Evolutionary conservation across 768 basidiomycete genomes (phyloP).

Genomic region (Psilocybe subaeruginosa): DNA sequence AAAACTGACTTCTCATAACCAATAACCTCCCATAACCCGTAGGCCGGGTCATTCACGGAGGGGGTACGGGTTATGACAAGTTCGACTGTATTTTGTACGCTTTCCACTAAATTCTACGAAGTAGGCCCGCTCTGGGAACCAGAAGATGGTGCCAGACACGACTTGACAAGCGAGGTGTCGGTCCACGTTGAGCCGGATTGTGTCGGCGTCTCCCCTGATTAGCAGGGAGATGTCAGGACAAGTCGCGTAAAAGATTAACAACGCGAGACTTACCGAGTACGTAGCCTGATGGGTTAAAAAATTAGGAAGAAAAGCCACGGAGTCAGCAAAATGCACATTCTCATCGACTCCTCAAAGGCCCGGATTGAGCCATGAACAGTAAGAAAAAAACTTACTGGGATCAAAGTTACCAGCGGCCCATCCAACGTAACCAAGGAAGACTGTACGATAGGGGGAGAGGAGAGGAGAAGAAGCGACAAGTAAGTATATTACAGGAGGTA

Average conservation of each 20-base stretch:
- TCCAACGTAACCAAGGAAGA: constrained; percentile 56
- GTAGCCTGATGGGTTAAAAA: constrained; percentile 22
- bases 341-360: background rate
- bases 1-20: background rate
- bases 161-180: constrained; percentile 43
- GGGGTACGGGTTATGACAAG: too few species aligned
- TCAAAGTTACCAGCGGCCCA: constrained; percentile 63
- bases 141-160: constrained; percentile 32
- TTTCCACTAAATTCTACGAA: background rate
- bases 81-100: background rate
- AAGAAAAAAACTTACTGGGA: constrained; percentile 20
- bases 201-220: constrained; percentile 31
- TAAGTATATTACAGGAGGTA: background rate
- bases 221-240: background rate
- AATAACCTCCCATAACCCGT: too few species aligned
- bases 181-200: constrained; percentile 37
- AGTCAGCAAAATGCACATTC: background rate
- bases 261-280: constrained; percentile 29
- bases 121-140: constrained; percentile 29
- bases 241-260: background rate
- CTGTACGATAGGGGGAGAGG: constrained; percentile 23
- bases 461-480: background rate
- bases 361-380: background rate
- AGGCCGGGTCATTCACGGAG: too few species aligned
- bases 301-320: background rate